A percentile compares a stretch with the other conserved stretches of the same genome.
Evolutionary conservation across 768 basidiomycete species (phyloP).

Genomic region (Psilocybe tampanensis): DNA sequence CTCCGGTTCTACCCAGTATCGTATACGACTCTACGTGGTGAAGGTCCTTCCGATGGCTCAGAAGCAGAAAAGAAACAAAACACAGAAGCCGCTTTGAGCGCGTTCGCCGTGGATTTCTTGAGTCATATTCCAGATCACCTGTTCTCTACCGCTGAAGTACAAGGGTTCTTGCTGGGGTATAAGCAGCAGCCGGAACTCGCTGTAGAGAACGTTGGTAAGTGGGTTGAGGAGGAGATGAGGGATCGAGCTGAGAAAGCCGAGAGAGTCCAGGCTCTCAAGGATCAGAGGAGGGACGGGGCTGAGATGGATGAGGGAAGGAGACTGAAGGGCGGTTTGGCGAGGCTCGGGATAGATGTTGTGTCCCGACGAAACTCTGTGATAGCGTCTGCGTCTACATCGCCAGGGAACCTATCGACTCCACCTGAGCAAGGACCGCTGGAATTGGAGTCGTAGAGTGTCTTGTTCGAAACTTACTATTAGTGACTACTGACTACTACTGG

Average conservation of each 20-base stretch:
- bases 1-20: slow-evolving; percentile 46
- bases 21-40: background rate
- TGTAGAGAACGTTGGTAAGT: slow-evolving; percentile 33
- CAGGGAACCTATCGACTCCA: no score
- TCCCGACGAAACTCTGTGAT: no score
- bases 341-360: no score
- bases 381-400: no score
- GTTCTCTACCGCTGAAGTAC: slow-evolving; percentile 62
- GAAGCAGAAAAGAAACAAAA: background rate
- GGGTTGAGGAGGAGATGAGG: slow-evolving; percentile 42
- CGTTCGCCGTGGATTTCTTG: slow-evolving; percentile 42
- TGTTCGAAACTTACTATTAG: no score
- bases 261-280: background rate
- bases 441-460: no score
- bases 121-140: slow-evolving; percentile 42
- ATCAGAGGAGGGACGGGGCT: background rate
- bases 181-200: slow-evolving; percentile 41
- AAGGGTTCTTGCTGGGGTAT: slow-evolving; percentile 55
- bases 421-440: no score
- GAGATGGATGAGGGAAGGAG: background rate
- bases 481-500: no score
- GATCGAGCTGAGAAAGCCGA: background rate
- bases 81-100: background rate
- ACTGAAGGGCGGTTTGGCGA: background rate
- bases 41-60: background rate